Evolutionary conservation across 805 yeast species (phyloP), one percentile per base, ranked within the genome.

Genomic region (Saturnispora mendoncae): DNA sequence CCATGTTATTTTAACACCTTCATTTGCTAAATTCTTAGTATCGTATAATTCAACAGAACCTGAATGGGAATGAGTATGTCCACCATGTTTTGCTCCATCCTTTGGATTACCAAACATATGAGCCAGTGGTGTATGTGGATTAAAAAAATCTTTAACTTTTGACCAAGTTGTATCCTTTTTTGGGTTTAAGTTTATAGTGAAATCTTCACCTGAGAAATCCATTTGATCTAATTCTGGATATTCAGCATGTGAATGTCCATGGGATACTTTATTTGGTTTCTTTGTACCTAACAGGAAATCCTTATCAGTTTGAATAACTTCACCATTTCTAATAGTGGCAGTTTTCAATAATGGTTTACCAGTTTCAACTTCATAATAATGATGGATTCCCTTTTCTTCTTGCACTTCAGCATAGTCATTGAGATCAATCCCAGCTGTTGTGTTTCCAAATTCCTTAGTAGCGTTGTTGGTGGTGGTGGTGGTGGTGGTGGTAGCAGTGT

Each of bases 1-100:
- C 84, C 95, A 83, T 0, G 98, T 90, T 51, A 90, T 87, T 51
- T 92, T 71, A 14, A 86, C 94, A 10, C 94, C 96, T 2, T 95
- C 94, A 55, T 86, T 84, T 19, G 68, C 62, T 39, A 71, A 60
- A 38, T 70, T 65, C 41, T 66, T 72, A 48, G 64, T 65, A 55
- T 68, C 57, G 45, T 57, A 58, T 10, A 73, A 57, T 43, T 71
- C 69, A 43, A 68, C 58, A n/a, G 72, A 67, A 42, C 65, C 18
- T 6, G 55, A 45, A 52, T 71, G 76, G 14, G 73, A 51, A 46
- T 70, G 76, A 23, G 52, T 30, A 33, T 48, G 54, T 3, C 41
- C 45, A 33, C 36, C 31, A 15, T 33, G 17, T 4, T 36, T 10
- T 7, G 39, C 30, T 31, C 36, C 31, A 15, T 33, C 15, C 3